Percentiles rank a stretch among this genome's conserved stretches.
Conservation (phyloP, 352 stramenopile species). For the Albugo candida region DNA sequence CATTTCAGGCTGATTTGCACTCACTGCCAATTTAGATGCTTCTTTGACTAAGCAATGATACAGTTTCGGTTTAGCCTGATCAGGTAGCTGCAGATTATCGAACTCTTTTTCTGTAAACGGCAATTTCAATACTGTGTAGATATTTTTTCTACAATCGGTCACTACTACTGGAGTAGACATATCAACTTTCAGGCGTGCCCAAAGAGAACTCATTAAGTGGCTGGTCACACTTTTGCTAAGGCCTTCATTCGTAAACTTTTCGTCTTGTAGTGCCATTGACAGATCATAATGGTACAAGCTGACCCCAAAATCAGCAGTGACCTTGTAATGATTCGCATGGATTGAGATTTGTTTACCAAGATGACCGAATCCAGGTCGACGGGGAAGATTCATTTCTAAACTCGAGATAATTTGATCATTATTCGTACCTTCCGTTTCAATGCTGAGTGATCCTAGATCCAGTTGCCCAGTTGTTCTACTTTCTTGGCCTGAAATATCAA, state of each 20-base stretch:
- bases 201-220: too few relatives aligned
- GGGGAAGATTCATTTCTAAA: too few relatives aligned
- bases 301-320: neutral
- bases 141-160: neutral
- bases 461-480: too few relatives aligned
- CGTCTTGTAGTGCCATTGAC: neutral
- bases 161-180: neutral
- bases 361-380: too few relatives aligned
- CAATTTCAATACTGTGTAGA: neutral
- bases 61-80: neutral
- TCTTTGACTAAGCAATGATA: too few relatives aligned
- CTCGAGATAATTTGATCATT: too few relatives aligned
- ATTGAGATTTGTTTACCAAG: neutral
- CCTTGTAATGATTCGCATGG: neutral
- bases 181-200: too few relatives aligned
- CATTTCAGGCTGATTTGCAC: neutral
- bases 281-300: neutral
- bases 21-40: neutral
- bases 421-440: too few relatives aligned
- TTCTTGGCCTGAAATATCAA: too few relatives aligned
- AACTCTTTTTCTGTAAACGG: neutral
- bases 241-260: neutral
- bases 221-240: too few relatives aligned
- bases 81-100: neutral
- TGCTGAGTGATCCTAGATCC: too few relatives aligned